Conservation (phyloP, 495 filamentous ascomycete genomes). For the Tuber brumale region DNA sequence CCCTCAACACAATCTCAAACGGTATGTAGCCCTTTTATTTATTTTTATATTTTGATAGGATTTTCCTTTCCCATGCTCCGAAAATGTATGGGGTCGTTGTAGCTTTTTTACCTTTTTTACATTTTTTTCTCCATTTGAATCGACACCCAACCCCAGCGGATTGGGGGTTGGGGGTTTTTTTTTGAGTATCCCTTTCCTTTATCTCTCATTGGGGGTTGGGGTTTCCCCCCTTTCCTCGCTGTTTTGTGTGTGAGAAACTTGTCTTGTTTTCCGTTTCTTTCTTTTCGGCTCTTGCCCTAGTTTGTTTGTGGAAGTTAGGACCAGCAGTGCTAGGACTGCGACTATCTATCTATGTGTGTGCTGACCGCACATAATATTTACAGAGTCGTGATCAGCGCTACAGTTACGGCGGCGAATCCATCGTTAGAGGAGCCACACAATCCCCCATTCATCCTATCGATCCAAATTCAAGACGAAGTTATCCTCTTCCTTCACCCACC, state of each 20-base stretch:
- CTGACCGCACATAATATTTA: constrained; percentile 12
- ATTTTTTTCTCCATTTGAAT: background rate
- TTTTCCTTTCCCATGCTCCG: background rate
- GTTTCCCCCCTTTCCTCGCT: constrained; percentile 1
- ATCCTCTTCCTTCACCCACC: constrained; percentile 37
- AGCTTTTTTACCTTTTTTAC: background rate
- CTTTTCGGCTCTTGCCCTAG: background rate
- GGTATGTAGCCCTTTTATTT: constrained; percentile 24
- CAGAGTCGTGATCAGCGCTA: constrained; percentile 33
- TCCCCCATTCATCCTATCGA: constrained; percentile 33
- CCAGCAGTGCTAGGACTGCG: background rate
- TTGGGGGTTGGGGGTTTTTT: constrained; percentile 1
- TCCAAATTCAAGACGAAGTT: constrained; percentile 35
- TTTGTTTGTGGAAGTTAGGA: background rate
- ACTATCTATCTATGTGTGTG: background rate
- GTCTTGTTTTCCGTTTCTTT: constrained; percentile 2
- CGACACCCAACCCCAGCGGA: background rate
- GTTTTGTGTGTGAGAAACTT: background rate
- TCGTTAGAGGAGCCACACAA: constrained; percentile 26
- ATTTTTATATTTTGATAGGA: constrained; percentile 4
- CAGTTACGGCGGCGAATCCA: constrained; percentile 31
- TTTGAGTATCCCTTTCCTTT: constrained; percentile 1
- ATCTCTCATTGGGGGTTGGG: constrained; percentile 4
- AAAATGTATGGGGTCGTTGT: constrained; percentile 8
- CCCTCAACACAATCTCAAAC: constrained; percentile 36